Base-by-base conservation (phyloP, 768 basidiomycete species). In the Tylopilus felleus region DNA sequence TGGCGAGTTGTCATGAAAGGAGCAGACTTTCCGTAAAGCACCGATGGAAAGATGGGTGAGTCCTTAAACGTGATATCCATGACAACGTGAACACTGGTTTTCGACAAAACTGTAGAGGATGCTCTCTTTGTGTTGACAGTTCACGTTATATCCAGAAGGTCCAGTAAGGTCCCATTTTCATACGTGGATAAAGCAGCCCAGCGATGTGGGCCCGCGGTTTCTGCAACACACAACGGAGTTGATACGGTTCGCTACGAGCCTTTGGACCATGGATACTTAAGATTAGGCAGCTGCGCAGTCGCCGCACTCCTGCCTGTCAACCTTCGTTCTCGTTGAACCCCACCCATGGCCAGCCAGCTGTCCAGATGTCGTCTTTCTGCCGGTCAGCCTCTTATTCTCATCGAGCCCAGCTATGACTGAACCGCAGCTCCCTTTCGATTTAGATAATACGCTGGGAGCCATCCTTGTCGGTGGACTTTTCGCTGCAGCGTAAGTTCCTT, bases 401-500 rank as follows among this genome's bases (percentile, higher is more conserved):
- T 45, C 13, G 27, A 28, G 3, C 41, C 3, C 22, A 13, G 19
- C 29, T 1, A 58, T 46, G 47, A 31, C 13, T 46, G 31, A 8
- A 27, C 9, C 13, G 2, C 17, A 23, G 2, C 35, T 49, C 3
- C 44, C 60, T 43, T 74, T 79, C 43, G 73, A 80, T 62, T 19
- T 51, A 5, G 38, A 60, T 25, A 74, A 77, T 49, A 82, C 78
- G 0, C 71, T 85, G 3, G 84, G 83, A n/a, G 75, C 82, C 21
- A 65, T 83, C 39, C 69, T 84, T 19, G 46, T 83, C 12, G 83
- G 82, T n/a, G 82, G 80, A 8, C 70, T 84, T 46, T 56, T 76
- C 35, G 77, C 80, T n/a, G 76, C 77, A 66, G 76, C 77, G 83
- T 84, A 63, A 44, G 79, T 62, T 47, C 33, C 22, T 41, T 43